Conservation (phyloP, 1,284 basidiomycete genomes). For the Fomitopsis betulina region DNA sequence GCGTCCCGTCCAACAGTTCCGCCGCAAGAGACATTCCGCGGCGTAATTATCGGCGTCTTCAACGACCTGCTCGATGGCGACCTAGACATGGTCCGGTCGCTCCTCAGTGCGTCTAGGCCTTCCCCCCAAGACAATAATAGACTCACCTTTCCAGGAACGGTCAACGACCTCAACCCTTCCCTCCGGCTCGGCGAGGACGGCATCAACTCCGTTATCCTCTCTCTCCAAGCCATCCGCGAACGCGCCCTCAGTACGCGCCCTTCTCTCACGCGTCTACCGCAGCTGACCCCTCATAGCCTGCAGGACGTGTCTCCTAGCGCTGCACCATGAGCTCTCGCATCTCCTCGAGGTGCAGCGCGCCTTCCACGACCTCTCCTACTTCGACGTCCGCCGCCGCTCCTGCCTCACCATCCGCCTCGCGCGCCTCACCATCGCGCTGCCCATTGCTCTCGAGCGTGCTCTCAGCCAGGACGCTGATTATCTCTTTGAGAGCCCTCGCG, state of each 20-base stretch:
- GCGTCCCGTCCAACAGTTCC: conserved; percentile 43
- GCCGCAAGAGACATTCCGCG: conserved; percentile 74
- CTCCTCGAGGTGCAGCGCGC: conserved; percentile 77
- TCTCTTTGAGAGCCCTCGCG: conserved; percentile 12
- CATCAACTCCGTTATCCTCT: conserved; percentile 59
- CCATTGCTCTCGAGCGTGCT: conserved; percentile 72
- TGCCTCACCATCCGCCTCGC: conserved; percentile 75
- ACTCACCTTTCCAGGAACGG: conserved; percentile 42
- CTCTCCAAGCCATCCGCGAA: conserved; percentile 60
- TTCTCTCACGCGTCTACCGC: background rate
- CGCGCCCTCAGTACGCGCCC: conserved; percentile 56
- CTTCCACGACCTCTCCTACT: conserved; percentile 71
- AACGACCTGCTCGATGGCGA: conserved; percentile 84
- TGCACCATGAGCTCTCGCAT: conserved; percentile 68
- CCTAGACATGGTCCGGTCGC: conserved; percentile 71
- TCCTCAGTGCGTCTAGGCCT: conserved; percentile 52
- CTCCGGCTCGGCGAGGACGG: conserved; percentile 68
- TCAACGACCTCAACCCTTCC: conserved; percentile 70
- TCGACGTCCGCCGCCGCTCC: conserved; percentile 75
- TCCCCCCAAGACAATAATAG: background rate
- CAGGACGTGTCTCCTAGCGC: conserved; percentile 69
- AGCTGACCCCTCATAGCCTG: conserved; percentile 46
- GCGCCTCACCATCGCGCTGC: conserved; percentile 75
- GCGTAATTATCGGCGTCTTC: conserved; percentile 70
- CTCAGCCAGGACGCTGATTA: conserved; percentile 34